phyloP scores from a whole-genome alignment of 768 basidiomycete genomes.

The Dictyophora rubrovolvata region DNA sequence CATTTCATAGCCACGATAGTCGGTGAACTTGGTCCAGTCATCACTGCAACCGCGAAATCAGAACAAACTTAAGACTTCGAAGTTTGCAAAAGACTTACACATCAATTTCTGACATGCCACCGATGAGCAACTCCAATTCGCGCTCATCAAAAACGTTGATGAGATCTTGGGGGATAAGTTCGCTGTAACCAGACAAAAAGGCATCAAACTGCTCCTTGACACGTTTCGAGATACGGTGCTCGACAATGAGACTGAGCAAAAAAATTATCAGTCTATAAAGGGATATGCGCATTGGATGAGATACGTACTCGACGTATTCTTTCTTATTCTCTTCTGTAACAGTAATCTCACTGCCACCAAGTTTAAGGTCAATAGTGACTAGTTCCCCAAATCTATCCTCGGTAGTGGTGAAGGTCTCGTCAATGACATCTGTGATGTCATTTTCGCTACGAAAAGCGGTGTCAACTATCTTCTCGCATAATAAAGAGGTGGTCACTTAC shows the following conservation, averaged over 20 bases:
- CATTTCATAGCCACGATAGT: conserved; percentile 94
- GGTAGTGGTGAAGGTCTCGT: conserved; percentile 93
- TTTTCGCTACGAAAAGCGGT: conserved; percentile 59
- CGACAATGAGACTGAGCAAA: conserved; percentile 52
- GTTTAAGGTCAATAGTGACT: conserved; percentile 90
- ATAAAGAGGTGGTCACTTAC: conserved; percentile 37
- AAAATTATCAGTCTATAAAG: conserved; percentile 4
- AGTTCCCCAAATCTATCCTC: conserved; percentile 99
- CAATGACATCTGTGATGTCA: conserved; percentile 95
- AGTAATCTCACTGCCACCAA: conserved; percentile 73
- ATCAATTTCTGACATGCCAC: conserved; percentile 99
- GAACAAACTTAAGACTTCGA: neutral
- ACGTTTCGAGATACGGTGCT: conserved; percentile 94
- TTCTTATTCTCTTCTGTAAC: conserved; percentile 99
- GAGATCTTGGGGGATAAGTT: conserved; percentile 94
- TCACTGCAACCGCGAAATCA: conserved; percentile 39
- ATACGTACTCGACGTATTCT: conserved; percentile 77
- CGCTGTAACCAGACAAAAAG: conserved; percentile 99
- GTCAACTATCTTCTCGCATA: conserved; percentile 11
- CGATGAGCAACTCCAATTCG: conserved; percentile 92
- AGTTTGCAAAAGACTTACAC: conserved; percentile 49
- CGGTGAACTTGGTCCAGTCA: conserved; percentile 99
- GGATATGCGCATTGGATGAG: neutral
- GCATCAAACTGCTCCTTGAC: conserved; percentile 99
- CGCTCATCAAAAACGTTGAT: conserved; percentile 99